Percentiles rank a stretch among this genome's conserved stretches.
Conservation (phyloP, 305 asterid genomes). For the Fraxinus albicans region DNA sequence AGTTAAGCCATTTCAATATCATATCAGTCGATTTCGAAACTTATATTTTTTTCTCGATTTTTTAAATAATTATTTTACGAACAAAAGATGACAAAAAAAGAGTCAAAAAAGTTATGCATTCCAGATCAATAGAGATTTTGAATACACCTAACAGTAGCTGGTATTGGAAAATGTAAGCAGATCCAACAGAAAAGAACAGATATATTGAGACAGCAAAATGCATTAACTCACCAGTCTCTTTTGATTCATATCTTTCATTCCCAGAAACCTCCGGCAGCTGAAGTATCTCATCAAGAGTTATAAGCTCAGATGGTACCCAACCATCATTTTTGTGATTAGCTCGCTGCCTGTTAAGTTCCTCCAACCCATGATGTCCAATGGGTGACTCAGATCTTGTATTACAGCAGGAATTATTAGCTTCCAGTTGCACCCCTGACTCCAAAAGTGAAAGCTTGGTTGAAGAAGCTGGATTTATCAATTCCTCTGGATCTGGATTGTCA, state of each 20-base stretch:
- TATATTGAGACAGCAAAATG: not conserved
- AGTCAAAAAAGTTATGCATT: not conserved
- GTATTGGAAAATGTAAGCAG: conserved; percentile 1
- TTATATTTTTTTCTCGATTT: not conserved
- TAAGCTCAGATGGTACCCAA: conserved; percentile 30
- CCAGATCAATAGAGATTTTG: not conserved
- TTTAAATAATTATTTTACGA: not conserved
- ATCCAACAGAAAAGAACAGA: not conserved
- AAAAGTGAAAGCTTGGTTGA: conserved; percentile 25
- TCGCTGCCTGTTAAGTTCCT: conserved; percentile 43
- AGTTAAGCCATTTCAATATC: not conserved
- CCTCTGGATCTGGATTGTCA: conserved; percentile 28
- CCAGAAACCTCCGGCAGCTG: conserved; percentile 30
- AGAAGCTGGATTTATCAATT: conserved; percentile 37
- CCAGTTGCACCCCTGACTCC: conserved; percentile 29
- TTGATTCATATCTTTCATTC: conserved; percentile 28
- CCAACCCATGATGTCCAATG: conserved; percentile 37
- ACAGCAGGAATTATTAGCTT: conserved; percentile 22
- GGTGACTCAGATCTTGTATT: conserved; percentile 30
- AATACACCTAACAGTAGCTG: not conserved
- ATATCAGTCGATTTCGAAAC: not conserved
- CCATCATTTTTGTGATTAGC: conserved; percentile 29
- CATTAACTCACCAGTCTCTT: conserved; percentile 46
- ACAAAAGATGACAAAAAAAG: not conserved
- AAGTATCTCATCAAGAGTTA: conserved; percentile 28